These are phyloP conservation scores for Torulaspora globosa DNA, from an alignment of 1,139 yeast species.

Conservation along the genomic window DNA sequence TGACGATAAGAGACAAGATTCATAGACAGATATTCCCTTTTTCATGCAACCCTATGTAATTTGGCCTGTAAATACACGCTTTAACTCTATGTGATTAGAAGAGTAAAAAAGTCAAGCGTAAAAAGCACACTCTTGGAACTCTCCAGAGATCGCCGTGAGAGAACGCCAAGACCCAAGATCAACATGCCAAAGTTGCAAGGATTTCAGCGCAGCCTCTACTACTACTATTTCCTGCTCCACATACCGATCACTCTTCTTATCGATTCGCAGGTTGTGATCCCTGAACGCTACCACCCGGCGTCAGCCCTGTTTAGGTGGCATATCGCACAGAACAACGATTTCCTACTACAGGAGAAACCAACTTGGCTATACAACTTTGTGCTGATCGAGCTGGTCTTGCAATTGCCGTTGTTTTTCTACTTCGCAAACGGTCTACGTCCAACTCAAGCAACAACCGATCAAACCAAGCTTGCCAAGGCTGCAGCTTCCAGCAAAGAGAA, in stretches of 20 bases:
- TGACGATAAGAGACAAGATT: conserved; percentile 9
- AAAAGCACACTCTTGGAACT: no score
- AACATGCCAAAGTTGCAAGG: conserved; percentile 13
- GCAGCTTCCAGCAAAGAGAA: conserved; percentile 6
- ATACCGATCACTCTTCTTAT: conserved; percentile 70
- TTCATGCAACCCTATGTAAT: background rate
- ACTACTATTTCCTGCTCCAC: conserved; percentile 53
- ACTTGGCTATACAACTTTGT: conserved; percentile 72
- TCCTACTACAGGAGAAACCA: conserved; percentile 55
- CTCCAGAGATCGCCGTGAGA: background rate
- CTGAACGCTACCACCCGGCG: conserved; percentile 52
- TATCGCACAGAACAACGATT: conserved; percentile 60
- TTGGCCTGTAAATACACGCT: conserved; percentile 3
- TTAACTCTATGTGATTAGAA: background rate
- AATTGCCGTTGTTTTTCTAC: conserved; percentile 67
- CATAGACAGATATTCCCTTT: conserved; percentile 2
- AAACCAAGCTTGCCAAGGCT: conserved; percentile 11
- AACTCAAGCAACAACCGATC: conserved; percentile 7
- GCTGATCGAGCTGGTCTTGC: conserved; percentile 64
- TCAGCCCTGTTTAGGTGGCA: conserved; percentile 53
- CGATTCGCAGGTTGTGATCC: conserved; percentile 70
- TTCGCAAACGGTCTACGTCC: conserved; percentile 22
- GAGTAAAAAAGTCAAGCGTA: background rate
- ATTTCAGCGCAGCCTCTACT: conserved; percentile 42
- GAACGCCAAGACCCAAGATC: conserved; percentile 7